These are phyloP conservation scores for Pyrenochaeta sp. DNA, from an alignment of 2,329 filamentous ascomycete species.

Conservation along the genomic window DNA sequence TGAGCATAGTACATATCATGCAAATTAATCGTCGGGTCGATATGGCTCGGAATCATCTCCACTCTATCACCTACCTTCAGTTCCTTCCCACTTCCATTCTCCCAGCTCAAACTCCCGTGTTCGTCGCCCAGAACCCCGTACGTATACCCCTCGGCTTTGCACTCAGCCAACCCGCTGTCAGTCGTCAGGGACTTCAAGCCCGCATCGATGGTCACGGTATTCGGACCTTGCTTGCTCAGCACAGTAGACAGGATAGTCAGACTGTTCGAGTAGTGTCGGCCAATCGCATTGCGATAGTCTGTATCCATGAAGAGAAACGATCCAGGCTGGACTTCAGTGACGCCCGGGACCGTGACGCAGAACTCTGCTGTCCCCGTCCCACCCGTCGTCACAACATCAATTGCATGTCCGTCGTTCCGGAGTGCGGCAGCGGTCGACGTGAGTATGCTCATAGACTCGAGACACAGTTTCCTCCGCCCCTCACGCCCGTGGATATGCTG, in stretches of 20 bases:
- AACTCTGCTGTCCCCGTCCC: constrained; percentile 63
- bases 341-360: constrained; percentile 58
- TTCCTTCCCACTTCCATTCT: constrained; percentile 43
- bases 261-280: constrained; percentile 58
- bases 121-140: constrained; percentile 59
- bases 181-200: constrained; percentile 61
- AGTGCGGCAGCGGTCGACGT: constrained; percentile 54
- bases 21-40: constrained; percentile 63
- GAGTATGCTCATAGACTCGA: constrained; percentile 56
- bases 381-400: constrained; percentile 60
- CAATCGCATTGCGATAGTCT: constrained; percentile 62
- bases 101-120: constrained; percentile 58
- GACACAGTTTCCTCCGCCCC: constrained; percentile 53
- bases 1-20: constrained; percentile 61
- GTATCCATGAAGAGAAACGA: constrained; percentile 67
- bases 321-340: constrained; percentile 63
- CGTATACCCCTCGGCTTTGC: constrained; percentile 51
- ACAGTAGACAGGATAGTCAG: constrained; percentile 59
- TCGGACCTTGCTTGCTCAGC: constrained; percentile 56
- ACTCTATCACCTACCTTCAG: constrained; percentile 57
- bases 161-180: constrained; percentile 60
- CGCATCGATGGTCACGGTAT: constrained; percentile 57
- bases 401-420: constrained; percentile 52
- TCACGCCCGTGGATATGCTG: constrained; percentile 59
- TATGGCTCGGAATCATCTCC: constrained; percentile 63